Conservation (phyloP, 345 rosid genomes). For the Nephelium lappaceum region DNA sequence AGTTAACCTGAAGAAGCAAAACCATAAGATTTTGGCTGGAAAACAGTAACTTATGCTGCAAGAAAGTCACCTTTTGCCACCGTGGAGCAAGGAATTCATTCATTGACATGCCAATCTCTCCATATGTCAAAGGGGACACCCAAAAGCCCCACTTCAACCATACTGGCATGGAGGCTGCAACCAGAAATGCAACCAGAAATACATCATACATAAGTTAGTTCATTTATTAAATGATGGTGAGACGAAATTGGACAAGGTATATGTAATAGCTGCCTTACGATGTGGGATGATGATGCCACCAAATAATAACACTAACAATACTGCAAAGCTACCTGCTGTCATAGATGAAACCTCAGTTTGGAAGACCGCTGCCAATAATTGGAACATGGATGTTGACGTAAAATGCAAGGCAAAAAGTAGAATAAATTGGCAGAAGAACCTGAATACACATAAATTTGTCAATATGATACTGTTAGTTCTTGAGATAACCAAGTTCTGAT, state of each 20-base stretch:
- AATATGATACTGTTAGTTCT: no score
- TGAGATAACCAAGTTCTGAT: no score
- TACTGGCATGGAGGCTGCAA: constrained; percentile 66
- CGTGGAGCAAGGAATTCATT: constrained; percentile 81
- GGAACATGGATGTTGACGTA: constrained; percentile 69
- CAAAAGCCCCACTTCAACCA: constrained; percentile 87
- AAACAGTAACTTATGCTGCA: no score
- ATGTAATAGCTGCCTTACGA: constrained; percentile 36
- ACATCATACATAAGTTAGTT: not conserved
- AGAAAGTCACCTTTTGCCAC: constrained; percentile 57
- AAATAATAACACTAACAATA: constrained; percentile 46
- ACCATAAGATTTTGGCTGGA: no score
- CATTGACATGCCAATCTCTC: constrained; percentile 59
- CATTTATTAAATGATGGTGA: not conserved
- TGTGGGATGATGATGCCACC: constrained; percentile 65
- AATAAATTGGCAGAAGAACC: constrained; percentile 71
- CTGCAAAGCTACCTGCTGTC: constrained; percentile 49
- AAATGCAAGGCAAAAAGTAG: constrained; percentile 61
- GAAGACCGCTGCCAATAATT: constrained; percentile 59
- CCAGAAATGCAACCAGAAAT: constrained; percentile 35
- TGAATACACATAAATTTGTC: constrained; percentile 19
- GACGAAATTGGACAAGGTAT: not conserved
- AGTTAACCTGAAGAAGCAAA: no score
- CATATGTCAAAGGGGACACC: constrained; percentile 70
- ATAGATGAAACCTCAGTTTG: constrained; percentile 53